Percentiles rank a stretch among this genome's conserved stretches.
phyloP scores from a whole-genome alignment of 108 stramenopile species.

The Asterionellopsis glacialis region DNA sequence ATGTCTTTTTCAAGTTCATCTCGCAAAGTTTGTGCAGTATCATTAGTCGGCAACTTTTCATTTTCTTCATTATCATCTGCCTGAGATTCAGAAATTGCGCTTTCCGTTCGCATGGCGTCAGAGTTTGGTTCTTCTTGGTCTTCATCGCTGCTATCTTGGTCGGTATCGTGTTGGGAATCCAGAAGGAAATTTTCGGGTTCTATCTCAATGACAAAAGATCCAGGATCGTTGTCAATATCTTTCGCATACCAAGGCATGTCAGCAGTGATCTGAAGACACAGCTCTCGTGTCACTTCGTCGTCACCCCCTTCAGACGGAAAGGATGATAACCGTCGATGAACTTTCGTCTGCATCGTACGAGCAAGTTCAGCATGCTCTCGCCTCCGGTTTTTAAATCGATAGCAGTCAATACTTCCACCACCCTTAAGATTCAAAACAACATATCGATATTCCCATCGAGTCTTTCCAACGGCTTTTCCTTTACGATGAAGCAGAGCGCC shows the following conservation, averaged over 20 bases:
- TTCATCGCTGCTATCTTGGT: neutral
- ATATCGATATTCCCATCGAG: neutral
- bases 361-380: neutral
- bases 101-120: neutral
- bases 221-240: conserved; percentile 23
- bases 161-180: neutral
- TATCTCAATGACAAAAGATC: conserved; percentile 38
- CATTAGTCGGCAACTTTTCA: neutral
- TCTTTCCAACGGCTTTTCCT: neutral
- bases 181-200: neutral
- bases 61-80: neutral
- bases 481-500: neutral
- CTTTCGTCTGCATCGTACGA: neutral
- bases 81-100: neutral
- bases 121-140: neutral
- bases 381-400: neutral
- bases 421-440: conserved; percentile 1
- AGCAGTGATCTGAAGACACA: conserved; percentile 1
- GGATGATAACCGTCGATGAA: conserved; percentile 4
- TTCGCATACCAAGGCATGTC: conserved; percentile 28
- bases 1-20: conserved; percentile 1
- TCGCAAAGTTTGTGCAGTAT: neutral
- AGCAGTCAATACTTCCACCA: neutral
- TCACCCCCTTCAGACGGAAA: neutral
- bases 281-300: neutral